A percentile compares a stretch with the other conserved stretches of the same genome.
phyloP scores from a whole-genome alignment of 495 filamentous ascomycete species.

The Aspergillus saccharolyticus region DNA sequence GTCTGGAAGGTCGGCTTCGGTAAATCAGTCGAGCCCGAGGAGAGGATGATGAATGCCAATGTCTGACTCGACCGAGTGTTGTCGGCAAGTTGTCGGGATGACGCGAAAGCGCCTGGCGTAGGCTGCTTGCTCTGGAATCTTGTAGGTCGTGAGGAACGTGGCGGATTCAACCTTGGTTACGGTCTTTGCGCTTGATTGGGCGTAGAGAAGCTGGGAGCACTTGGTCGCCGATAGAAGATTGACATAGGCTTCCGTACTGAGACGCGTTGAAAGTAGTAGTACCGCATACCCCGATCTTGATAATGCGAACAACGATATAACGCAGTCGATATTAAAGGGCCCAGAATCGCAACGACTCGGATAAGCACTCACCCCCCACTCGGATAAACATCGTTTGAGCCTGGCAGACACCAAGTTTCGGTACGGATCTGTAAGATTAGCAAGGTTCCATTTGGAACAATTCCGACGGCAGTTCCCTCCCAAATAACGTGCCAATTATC shows the following conservation, averaged over 20 bases:
- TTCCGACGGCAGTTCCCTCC: too few species aligned
- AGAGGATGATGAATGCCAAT: constrained; percentile 48
- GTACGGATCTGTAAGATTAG: too few species aligned
- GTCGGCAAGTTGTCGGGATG: constrained; percentile 15
- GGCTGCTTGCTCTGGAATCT: constrained; percentile 8
- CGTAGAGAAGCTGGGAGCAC: constrained; percentile 35
- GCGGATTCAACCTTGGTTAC: constrained; percentile 19
- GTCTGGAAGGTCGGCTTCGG: constrained; percentile 47
- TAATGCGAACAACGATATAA: constrained; percentile 50
- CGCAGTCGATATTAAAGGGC: constrained; percentile 50
- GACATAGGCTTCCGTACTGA: constrained; percentile 45
- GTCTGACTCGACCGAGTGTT: constrained; percentile 25
- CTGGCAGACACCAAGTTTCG: too few species aligned
- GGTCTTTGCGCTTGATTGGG: constrained; percentile 14
- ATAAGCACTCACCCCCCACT: background rate
- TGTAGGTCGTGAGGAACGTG: background rate
- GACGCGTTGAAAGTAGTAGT: constrained; percentile 52
- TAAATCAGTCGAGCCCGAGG: constrained; percentile 53
- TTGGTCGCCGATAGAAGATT: constrained; percentile 43
- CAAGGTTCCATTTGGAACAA: too few species aligned
- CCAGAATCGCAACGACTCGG: constrained; percentile 44
- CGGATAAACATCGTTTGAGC: background rate
- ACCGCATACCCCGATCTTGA: constrained; percentile 51
- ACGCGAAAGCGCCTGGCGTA: constrained; percentile 5
- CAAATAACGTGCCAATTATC: too few species aligned